phyloP scores from a whole-genome alignment of 2,329 filamentous ascomycete genomes.

The Penicillium sp. region DNA sequence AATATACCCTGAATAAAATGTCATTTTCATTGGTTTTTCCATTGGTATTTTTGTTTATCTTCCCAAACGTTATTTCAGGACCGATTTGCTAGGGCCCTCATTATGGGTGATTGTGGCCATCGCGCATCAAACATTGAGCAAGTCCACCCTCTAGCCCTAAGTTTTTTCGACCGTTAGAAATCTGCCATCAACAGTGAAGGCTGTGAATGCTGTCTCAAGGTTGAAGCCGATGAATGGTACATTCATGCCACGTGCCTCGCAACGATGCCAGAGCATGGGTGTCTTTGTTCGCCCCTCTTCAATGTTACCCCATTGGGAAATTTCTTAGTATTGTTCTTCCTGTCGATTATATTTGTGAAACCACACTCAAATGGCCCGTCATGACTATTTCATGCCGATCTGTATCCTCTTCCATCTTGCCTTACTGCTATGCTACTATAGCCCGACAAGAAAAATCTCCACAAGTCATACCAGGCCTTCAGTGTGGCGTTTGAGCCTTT shows the following conservation, averaged over 20 bases:
- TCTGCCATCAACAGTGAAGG: background rate
- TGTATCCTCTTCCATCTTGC: background rate
- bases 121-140: background rate
- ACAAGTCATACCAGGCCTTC: background rate
- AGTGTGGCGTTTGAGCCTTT: background rate
- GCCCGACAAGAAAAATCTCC: background rate
- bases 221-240: background rate
- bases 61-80: background rate
- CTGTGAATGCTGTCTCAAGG: background rate
- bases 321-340: slow-evolving; percentile 20
- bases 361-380: background rate
- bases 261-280: slow-evolving; percentile 25
- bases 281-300: slow-evolving; percentile 22
- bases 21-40: slow-evolving; percentile 6
- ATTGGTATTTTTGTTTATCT: background rate
- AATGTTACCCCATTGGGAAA: slow-evolving; percentile 27
- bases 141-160: background rate
- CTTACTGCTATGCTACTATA: background rate
- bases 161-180: background rate
- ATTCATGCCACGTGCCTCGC: slow-evolving; percentile 2
- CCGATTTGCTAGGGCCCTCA: background rate
- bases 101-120: background rate
- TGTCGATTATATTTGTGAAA: background rate
- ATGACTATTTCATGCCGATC: background rate
- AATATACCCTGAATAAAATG: slow-evolving; percentile 23